phyloP scores from a whole-genome alignment of 306 rosid genomes.

The Cicer bijugum region DNA sequence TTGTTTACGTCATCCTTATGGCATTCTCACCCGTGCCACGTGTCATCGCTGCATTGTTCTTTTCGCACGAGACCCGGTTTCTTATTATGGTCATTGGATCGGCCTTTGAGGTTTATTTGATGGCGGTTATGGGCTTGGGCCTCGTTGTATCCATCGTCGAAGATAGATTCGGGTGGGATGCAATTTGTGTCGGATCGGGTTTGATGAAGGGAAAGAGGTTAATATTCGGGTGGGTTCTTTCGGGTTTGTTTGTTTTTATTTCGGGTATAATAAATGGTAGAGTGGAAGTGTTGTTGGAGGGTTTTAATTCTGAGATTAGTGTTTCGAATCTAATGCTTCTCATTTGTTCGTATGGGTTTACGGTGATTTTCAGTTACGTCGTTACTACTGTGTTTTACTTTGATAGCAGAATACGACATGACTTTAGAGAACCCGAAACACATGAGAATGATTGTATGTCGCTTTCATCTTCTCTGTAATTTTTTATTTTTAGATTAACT shows the following conservation, averaged over 20 bases:
- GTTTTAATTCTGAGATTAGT: conserved; percentile 39
- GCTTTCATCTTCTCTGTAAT: background rate
- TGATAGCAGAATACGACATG: conserved; percentile 54
- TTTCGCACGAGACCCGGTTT: conserved; percentile 26
- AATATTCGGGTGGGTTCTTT: conserved; percentile 58
- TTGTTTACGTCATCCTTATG: conserved; percentile 51
- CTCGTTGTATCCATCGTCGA: conserved; percentile 67
- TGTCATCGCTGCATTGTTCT: conserved; percentile 21
- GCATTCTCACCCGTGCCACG: conserved; percentile 54
- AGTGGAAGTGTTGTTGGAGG: conserved; percentile 54
- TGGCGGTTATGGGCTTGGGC: conserved; percentile 60
- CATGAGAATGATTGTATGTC: background rate
- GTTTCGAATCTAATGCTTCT: conserved; percentile 48
- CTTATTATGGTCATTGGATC: conserved; percentile 38
- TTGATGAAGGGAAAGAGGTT: conserved; percentile 59
- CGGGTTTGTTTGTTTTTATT: conserved; percentile 52
- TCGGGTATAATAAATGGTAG: conserved; percentile 52
- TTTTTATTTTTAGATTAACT: background rate
- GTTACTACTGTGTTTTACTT: conserved; percentile 73
- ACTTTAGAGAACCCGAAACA: conserved; percentile 4
- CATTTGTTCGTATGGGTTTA: conserved; percentile 56
- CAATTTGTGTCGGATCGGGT: conserved; percentile 57
- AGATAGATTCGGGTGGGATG: conserved; percentile 64
- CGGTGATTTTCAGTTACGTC: conserved; percentile 57
- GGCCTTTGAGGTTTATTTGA: conserved; percentile 59